Base-by-base conservation (phyloP, 1,284 basidiomycete species). In the Pseudozyma tsukubaensis region DNA sequence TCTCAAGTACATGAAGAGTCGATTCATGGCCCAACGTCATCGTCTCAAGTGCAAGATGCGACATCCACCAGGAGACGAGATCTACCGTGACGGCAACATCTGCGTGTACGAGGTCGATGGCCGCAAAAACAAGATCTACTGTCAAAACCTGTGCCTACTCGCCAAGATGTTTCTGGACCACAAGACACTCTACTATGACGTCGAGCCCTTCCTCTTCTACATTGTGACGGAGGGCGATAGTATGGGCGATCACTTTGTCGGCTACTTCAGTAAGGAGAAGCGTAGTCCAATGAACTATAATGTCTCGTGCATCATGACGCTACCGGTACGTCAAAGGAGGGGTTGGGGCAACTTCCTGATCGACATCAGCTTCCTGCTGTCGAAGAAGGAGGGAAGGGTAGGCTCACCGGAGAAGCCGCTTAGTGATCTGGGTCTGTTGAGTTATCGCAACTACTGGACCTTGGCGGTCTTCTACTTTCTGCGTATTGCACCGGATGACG, bases 111-210 rank as follows among this genome's bases (percentile, higher is more conserved):
- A 99, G 85, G 95, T 99, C 29, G 97, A 99, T 84, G 97, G 97
- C 47, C 89, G 96, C 75, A 94, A 94, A 87, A 97, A 97, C 88
- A 99, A 98, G 63, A 98, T 98, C 80, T 99, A 98, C 85, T 99
- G 97, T 84, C 97, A 99, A 85, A 98, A 99, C 84, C 89, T 99
- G n/a, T 99, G 97, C 86, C 88, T 99, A 59, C 88, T 99, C 34
- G 96, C 96, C 61, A 99, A 98, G 86, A 97, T 98, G 94, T 99
- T 99, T 85, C 89, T 99, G 75, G 95, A 99, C 84, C 96, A 98
- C 87, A 99, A 99, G 86, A 98, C 96, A 19, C 89, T 99, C 45
- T 99, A 99, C 86, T 99, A 99, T 86, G 97, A 99, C 85, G 97
- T 99, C 66, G 97, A 99, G 85, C 97, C 97, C 0, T 99, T 99